Percentiles rank a stretch among this genome's conserved stretches.
Conservation (phyloP, 208 protist genomes). For the Trypanosoma cruzi region DNA sequence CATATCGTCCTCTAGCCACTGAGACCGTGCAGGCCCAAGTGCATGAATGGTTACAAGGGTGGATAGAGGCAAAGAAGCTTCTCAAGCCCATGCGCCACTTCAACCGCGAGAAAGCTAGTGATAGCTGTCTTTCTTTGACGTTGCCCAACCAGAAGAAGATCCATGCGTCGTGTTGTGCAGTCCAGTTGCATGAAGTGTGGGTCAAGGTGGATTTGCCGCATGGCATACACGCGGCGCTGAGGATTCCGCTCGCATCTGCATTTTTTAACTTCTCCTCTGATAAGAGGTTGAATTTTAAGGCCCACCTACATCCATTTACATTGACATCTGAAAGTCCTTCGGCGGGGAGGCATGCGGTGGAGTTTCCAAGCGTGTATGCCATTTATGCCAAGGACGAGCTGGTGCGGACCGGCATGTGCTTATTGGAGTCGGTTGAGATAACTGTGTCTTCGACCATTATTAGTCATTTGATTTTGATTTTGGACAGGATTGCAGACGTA, state of each 20-base stretch:
- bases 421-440: constrained; percentile 75
- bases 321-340: constrained; percentile 43
- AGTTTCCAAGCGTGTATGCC: constrained; percentile 72
- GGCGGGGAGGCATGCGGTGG: constrained; percentile 47
- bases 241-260: constrained; percentile 61
- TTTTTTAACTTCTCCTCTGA: constrained; percentile 73
- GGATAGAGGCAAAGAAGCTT: constrained; percentile 36
- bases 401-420: constrained; percentile 50
- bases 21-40: constrained; percentile 79
- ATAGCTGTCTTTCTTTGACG: background rate
- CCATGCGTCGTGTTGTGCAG: constrained; percentile 39
- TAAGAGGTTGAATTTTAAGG: constrained; percentile 53
- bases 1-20: constrained; percentile 53
- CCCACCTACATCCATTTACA: constrained; percentile 77
- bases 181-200: constrained; percentile 64
- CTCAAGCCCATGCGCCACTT: constrained; percentile 3
- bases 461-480: constrained; percentile 75
- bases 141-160: background rate
- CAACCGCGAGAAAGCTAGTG: background rate
- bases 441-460: constrained; percentile 80
- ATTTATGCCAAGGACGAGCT: constrained; percentile 67
- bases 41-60: constrained; percentile 56
- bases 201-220: constrained; percentile 57
- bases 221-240: constrained; percentile 45
- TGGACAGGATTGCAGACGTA: constrained; percentile 52